These are phyloP conservation scores for Dactylonectria estremocensis DNA, from an alignment of 2,329 filamentous ascomycete species.

Conservation along the genomic window DNA sequence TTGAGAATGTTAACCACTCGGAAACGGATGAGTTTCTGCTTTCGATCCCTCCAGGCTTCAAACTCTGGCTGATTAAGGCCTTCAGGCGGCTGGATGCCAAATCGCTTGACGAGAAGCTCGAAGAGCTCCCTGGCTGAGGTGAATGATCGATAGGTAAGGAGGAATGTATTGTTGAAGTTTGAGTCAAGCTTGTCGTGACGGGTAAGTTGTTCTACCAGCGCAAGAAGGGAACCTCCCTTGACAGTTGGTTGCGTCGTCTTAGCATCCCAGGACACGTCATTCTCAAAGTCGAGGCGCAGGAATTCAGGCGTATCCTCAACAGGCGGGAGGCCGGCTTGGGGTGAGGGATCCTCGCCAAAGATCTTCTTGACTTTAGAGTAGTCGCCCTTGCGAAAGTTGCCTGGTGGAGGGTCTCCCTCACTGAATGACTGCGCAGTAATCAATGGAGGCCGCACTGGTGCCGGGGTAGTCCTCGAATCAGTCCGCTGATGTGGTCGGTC, in stretches of 20 bases:
- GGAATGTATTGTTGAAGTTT: conserved; percentile 97
- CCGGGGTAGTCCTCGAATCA: conserved; percentile 65
- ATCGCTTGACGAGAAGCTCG: conserved; percentile 91
- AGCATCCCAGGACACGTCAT: conserved; percentile 89
- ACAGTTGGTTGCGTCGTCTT: conserved; percentile 84
- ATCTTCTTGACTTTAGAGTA: conserved; percentile 77
- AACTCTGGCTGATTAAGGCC: conserved; percentile 83
- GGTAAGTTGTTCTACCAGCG: conserved; percentile 94
- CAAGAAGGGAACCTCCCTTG: conserved; percentile 90
- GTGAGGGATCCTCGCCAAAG: conserved; percentile 75
- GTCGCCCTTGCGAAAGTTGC: conserved; percentile 72
- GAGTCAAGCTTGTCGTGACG: conserved; percentile 96
- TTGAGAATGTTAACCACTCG: conserved; percentile 98
- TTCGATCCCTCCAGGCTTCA: conserved; percentile 90
- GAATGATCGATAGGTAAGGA: conserved; percentile 96
- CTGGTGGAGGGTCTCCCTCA: conserved; percentile 69
- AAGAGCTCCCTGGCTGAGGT: conserved; percentile 93
- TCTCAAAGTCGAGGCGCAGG: conserved; percentile 87
- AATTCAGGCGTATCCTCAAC: conserved; percentile 88
- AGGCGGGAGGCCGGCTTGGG: conserved; percentile 61
- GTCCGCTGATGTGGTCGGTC: conserved; percentile 69
- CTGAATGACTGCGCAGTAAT: conserved; percentile 74
- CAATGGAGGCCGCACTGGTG: conserved; percentile 62
- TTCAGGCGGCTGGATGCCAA: conserved; percentile 91
- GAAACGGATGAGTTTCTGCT: conserved; percentile 96